These are phyloP conservation scores for Ascocoryne sarcoides DNA, from an alignment of 2,329 filamentous ascomycete species.

Conservation along the genomic window DNA sequence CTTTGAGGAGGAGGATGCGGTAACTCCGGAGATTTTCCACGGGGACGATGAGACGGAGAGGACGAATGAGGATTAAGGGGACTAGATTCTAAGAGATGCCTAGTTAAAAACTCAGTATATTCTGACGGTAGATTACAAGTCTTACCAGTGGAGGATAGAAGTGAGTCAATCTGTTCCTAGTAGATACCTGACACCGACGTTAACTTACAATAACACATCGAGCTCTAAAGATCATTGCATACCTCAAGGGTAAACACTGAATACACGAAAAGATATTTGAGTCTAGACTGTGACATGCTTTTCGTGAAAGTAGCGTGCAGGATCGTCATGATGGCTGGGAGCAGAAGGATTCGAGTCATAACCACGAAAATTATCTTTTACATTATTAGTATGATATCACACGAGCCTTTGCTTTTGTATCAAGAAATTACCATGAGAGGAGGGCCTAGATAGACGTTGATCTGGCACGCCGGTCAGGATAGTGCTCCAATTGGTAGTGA, in stretches of 20 bases:
- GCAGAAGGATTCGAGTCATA: conserved; percentile 68
- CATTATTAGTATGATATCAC: not conserved
- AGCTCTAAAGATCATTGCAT: not conserved
- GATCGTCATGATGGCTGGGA: conserved; percentile 71
- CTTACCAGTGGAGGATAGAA: conserved; percentile 55
- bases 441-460: conserved; percentile 22
- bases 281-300: conserved; percentile 53
- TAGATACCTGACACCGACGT: conserved; percentile 44
- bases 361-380: conserved; percentile 55
- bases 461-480: too few relatives aligned
- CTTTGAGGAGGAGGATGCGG: conserved; percentile 53
- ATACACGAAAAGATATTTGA: conserved; percentile 75
- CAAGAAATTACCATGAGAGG: conserved; percentile 35
- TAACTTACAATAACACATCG: not conserved
- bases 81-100: conserved; percentile 59
- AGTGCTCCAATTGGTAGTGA: too few relatives aligned
- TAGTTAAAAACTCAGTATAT: too few relatives aligned
- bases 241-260: conserved; percentile 52
- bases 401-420: not conserved
- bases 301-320: conserved; percentile 61
- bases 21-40: conserved; percentile 54
- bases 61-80: conserved; percentile 62
- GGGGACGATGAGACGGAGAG: conserved; percentile 59
- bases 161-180: conserved; percentile 59
- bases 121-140: too few relatives aligned